Evolutionary conservation across 495 filamentous ascomycete genomes (phyloP).

Genomic region (Cercophora samala): DNA sequence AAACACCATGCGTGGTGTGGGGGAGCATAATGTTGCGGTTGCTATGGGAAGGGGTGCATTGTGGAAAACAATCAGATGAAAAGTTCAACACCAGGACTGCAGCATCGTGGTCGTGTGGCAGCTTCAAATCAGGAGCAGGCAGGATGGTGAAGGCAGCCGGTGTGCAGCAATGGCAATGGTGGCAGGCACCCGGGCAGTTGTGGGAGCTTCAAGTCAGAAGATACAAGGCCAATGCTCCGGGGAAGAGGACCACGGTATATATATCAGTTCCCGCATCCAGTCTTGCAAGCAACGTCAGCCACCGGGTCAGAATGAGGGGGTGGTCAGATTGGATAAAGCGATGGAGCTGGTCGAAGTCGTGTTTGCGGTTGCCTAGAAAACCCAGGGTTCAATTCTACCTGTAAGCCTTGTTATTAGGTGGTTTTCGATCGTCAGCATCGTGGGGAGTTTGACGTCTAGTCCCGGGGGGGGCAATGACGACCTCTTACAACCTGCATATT

Average conservation of each 20-base stretch:
- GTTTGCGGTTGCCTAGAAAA: neutral
- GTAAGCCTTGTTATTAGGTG: neutral
- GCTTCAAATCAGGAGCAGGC: neutral
- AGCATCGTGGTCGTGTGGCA: neutral
- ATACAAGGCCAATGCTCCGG: neutral
- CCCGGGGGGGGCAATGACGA: neutral
- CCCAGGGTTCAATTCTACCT: neutral
- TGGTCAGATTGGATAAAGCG: neutral
- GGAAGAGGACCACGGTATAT: neutral
- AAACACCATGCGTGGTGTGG: neutral
- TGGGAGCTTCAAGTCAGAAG: neutral
- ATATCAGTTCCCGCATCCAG: neutral
- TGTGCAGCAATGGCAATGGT: neutral
- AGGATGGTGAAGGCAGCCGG: neutral
- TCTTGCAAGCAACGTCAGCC: neutral
- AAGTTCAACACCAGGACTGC: neutral
- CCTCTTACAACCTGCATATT: neutral
- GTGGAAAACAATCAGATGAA: neutral
- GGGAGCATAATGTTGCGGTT: neutral
- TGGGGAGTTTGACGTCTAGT: neutral
- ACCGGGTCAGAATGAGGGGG: neutral
- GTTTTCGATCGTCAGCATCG: neutral
- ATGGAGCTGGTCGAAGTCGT: neutral
- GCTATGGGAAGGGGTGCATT: neutral
- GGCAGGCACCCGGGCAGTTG: neutral